phyloP scores from a whole-genome alignment of 75 land plant genomes.

The Ceratopteris richardii region DNA sequence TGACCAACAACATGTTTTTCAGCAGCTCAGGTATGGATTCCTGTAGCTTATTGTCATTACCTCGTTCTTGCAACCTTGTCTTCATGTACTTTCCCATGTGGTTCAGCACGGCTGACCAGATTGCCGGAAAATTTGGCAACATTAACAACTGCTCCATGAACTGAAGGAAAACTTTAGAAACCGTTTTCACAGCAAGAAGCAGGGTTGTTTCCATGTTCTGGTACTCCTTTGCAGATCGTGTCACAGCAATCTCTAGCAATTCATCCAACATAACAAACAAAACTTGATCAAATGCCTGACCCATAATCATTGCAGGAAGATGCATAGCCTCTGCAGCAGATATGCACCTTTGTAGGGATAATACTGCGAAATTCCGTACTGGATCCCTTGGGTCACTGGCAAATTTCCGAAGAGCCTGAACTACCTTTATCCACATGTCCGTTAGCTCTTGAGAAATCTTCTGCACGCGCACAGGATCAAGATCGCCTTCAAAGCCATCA shows the following conservation, averaged over 20 bases:
- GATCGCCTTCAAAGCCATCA: constrained; percentile 9
- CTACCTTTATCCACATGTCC: constrained; percentile 85
- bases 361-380: constrained; percentile 76
- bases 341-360: constrained; percentile 57
- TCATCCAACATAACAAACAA: constrained; percentile 78
- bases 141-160: constrained; percentile 40
- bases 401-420: constrained; percentile 65
- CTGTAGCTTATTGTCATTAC: constrained; percentile 62
- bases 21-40: constrained; percentile 79
- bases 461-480: constrained; percentile 10
- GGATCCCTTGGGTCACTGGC: constrained; percentile 88
- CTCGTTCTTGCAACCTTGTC: constrained; percentile 57
- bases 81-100: constrained; percentile 79
- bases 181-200: constrained; percentile 53
- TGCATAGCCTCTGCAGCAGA: constrained; percentile 51
- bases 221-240: constrained; percentile 66
- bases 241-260: constrained; percentile 59
- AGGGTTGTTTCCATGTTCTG: constrained; percentile 74
- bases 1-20: constrained; percentile 57
- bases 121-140: constrained; percentile 50
- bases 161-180: constrained; percentile 74
- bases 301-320: constrained; percentile 44
- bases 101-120: constrained; percentile 66
- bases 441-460: constrained; percentile 57
- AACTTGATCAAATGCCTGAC: constrained; percentile 68